Base-by-base conservation (phyloP, 352 stramenopile genomes). In the Phytophthora sp. region DNA sequence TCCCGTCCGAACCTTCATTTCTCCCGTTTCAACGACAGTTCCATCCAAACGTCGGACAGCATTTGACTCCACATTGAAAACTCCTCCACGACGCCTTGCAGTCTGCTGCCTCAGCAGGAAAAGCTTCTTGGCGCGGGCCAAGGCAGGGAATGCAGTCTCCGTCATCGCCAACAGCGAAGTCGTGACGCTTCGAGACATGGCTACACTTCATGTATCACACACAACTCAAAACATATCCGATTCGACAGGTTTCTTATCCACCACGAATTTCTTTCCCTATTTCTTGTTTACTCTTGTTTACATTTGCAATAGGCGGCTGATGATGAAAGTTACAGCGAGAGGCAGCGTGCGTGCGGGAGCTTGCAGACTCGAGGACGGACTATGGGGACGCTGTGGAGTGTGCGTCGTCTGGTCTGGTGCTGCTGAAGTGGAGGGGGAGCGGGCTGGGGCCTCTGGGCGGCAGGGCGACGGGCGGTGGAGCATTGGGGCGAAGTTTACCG, bases 81-180 rank as follows among this genome's bases (percentile, higher is more conserved):
- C 21, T 20, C 8, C 24, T 54, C 43, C 50, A 3, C 23, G 42
- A 5, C 4, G 34, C 13, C 13, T 39, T 42, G 13, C 3, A 20
- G 28, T 17, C 10, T 31, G 27, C 27, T 65, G 48, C 5, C 66
- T 41, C 34, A 26, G 41, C 11, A 68, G 41, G 20, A 66, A 78
- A 38, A 69, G 46, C 54, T 59, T 68, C 50, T 75, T 78, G 11
- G 69, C 61, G 15, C 66, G 56, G 15, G 49, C 56, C 18, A 79
- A 57, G 1, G 67, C 67, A 9, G 67, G 62, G 37, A 79, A 79
- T 9, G 30, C 26, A 18, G 38, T 17, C 18, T 42, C 63, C 11
- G 17, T 15, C 50, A 48, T 59, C 5, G 20, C 18, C 15, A 24
- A 31, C 13, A 21, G 18, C 5, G n/a, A n/a, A n/a, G n/a, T 38